Base-by-base conservation (phyloP, 2,329 filamentous ascomycete species). In the Aspergillus sp. region DNA sequence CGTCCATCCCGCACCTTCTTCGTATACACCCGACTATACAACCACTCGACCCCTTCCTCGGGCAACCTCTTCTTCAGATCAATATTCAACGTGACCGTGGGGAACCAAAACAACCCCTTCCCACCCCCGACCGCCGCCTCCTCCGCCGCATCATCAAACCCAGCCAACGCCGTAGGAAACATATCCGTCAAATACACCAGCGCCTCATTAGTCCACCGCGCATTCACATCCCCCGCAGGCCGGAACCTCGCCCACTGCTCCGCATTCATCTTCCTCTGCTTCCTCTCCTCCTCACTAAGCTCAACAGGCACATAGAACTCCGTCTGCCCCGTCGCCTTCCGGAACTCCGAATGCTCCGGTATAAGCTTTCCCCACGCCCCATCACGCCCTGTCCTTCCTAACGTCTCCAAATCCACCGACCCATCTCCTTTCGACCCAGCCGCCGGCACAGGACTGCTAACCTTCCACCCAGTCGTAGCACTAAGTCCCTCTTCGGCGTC, bases 11-110 rank as follows among this genome's bases (percentile, higher is more conserved):
- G 82, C 44, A 93, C 84, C 73, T 82, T 78, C 75, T 91, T 92
- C 4, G 86, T 81, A 57, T 84, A 81, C 11, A 88, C 81, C 32
- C 90, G 81, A 42, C 87, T 80, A 67, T 88, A 88, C 56, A 96
- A 71, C 87, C 89, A 95, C 71, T 91, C 87, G 1, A 86, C 85
- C 0, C 91, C 90, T 44, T 85, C 84, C 3, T 78, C 76, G 0
- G 90, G 90, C 48, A 96, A 72, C 6, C 82, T 73, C 71, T 89
- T 90, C 79, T 94, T 95, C 41, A 92, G 79, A 63, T 96, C 91
- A 21, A 96, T 69, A 71, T 90, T 92, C 71, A 95, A 76, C 17
- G 88, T 78, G 1, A 96, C 75, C 0, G 91, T 96, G 0, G 90
- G 90, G 71, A 91, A 92, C 90, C 90, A 92, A 66, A 86, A 86